A percentile compares a stretch with the other conserved stretches of the same genome.
Conservation (phyloP, 225 moss, liverwort and hornwort species). For the Marchantia paleacea region DNA sequence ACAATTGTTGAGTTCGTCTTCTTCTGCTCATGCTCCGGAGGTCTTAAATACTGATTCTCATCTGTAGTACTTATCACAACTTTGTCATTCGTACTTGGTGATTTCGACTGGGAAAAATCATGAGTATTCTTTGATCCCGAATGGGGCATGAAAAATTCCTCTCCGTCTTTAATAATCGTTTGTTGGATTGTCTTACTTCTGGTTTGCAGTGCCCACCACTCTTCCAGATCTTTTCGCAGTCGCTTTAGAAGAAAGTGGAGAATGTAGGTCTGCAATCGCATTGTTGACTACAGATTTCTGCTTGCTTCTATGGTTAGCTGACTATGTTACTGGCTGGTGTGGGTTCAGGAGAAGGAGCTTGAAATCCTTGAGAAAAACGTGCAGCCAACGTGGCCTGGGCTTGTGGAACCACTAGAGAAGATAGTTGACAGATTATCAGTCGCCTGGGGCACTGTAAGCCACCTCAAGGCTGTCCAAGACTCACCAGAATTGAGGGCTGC, state of each 20-base stretch:
- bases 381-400: slow-evolving; percentile 50
- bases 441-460: slow-evolving; percentile 57
- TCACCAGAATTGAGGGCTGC: slow-evolving; percentile 50
- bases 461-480: slow-evolving; percentile 59
- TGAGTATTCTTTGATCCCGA: too few species aligned
- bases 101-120: too few species aligned
- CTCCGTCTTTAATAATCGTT: too few species aligned
- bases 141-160: too few species aligned
- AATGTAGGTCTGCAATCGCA: not conserved
- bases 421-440: slow-evolving; percentile 54
- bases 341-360: slow-evolving; percentile 41
- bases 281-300: not conserved
- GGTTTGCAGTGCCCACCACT: too few species aligned
- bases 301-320: not conserved
- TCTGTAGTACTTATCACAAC: not conserved
- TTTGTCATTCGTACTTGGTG: too few species aligned
- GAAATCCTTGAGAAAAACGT: slow-evolving; percentile 46
- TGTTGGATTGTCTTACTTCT: too few species aligned
- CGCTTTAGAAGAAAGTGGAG: not conserved
- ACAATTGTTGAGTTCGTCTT: too few species aligned
- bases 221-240: too few species aligned
- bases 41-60: not conserved
- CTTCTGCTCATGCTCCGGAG: not conserved
- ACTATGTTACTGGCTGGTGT: not conserved
- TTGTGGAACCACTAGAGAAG: slow-evolving; percentile 55